Base-by-base conservation (phyloP, 495 filamentous ascomycete species). In the Trichocladium antarcticum region DNA sequence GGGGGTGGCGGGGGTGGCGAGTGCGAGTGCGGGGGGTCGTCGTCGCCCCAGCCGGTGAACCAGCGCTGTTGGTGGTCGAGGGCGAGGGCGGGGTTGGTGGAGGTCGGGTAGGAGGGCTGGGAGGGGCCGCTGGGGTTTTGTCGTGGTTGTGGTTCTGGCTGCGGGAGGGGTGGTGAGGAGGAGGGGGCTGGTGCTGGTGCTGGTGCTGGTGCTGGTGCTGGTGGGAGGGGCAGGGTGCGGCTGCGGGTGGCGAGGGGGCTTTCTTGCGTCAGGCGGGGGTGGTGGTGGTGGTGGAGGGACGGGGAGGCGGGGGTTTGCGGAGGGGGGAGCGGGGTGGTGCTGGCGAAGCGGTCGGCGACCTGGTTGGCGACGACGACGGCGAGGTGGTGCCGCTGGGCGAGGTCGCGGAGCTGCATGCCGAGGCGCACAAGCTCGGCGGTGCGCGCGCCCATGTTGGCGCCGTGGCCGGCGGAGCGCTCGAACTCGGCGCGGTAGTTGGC, bases 401-500 rank as follows among this genome's bases (percentile, higher is more conserved):
- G 66, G 17, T 81, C 76, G 31, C 87, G 80, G 16, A 98, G 68
- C 40, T 83, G 67, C 37, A 80, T 74, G n/a, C 90, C 92, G 5
- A 95, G 69, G 37, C 77, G 76, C 8, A 86, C 70, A 29, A 98
- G 76, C 50, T 93, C 82, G 27, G 71, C 70, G 40, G 77, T 74
- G 54, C 84, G 79, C 28, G 65, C 66, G 56, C 74, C 78, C 73
- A 83, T 78, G 50, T 73, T 74, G 50, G 68, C 66, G 42, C 59
- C 62, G 24, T 57, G 16, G 20, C 22, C 49, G 19, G 47, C 56
- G n/a, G 61, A 58, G 44, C 75, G 72, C 52, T 84, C 81, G 57
- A 87, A 87, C 62, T 97, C 92, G 24, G 85, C 89, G 50, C 92
- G 80, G 70, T 87, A 97, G 64, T 98, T 98, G 28, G 93, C 88